Evolutionary conservation across 768 basidiomycete genomes (phyloP).

Genomic region (Lactifluus rugatus): DNA sequence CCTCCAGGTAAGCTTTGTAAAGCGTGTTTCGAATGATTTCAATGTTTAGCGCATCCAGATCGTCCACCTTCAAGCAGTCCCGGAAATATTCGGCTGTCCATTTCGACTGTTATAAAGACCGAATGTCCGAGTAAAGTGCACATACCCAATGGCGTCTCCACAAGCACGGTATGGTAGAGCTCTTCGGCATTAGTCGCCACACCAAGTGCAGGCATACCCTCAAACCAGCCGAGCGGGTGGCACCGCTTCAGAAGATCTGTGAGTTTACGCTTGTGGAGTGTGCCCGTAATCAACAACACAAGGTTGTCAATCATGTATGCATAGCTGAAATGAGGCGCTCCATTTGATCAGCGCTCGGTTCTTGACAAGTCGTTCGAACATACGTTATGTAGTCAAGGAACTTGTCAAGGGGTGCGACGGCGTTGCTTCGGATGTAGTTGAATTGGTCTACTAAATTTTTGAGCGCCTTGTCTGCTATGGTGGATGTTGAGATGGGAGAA

Average conservation of each 20-base stretch:
- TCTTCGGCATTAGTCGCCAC: conserved; percentile 99
- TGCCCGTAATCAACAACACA: conserved; percentile 93
- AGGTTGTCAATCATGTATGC: conserved; percentile 99
- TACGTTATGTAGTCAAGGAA: conserved; percentile 98
- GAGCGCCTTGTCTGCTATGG: conserved; percentile 95
- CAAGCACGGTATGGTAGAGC: conserved; percentile 90
- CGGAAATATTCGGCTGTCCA: conserved; percentile 86
- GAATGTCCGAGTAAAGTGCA: conserved; percentile 8
- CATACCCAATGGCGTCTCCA: conserved; percentile 94
- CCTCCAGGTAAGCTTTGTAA: conserved; percentile 97
- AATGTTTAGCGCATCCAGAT: conserved; percentile 97
- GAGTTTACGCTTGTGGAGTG: conserved; percentile 92
- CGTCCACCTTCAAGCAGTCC: conserved; percentile 87
- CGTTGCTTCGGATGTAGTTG: conserved; percentile 85
- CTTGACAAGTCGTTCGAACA: conserved; percentile 26
- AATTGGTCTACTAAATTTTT: conserved; percentile 95
- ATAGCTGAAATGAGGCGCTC: conserved; percentile 44
- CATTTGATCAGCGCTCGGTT: background rate
- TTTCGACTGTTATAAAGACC: background rate
- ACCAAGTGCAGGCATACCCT: conserved; percentile 98
- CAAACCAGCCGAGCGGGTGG: conserved; percentile 94
- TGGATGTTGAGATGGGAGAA: conserved; percentile 83
- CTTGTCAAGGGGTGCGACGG: conserved; percentile 81
- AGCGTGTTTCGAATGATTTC: conserved; percentile 99
- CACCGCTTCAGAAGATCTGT: conserved; percentile 94